Conservation (phyloP, 306 rosid genomes). For the Albizia julibrissin region DNA sequence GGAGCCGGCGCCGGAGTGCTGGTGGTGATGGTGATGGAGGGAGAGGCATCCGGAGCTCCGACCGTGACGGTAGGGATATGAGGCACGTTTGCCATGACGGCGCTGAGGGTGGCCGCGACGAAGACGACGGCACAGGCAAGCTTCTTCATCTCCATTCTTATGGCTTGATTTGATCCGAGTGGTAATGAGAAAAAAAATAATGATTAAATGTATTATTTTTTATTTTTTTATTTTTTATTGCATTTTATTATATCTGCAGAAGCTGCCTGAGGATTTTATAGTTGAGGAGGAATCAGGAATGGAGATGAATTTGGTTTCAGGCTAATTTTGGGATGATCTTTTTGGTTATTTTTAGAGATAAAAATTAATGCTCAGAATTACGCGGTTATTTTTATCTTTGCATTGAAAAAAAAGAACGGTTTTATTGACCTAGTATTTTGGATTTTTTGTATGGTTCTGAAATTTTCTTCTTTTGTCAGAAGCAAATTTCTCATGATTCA, state of each 20-base stretch:
- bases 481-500: background rate
- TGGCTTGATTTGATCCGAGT: background rate
- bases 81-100: constrained; percentile 41
- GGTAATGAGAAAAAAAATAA: background rate
- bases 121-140: constrained; percentile 44
- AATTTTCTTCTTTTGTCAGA: background rate
- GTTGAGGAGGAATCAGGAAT: background rate
- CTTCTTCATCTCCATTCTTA: constrained; percentile 58
- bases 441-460: background rate
- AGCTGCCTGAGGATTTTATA: background rate
- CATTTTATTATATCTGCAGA: background rate
- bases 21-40: background rate
- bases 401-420: background rate
- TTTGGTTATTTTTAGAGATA: background rate
- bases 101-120: constrained; percentile 41
- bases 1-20: constrained; percentile 34
- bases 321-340: background rate
- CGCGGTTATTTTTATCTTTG: background rate
- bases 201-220: background rate
- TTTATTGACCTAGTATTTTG: background rate
- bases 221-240: background rate
- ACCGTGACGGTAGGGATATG: background rate
- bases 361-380: background rate
- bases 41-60: constrained; percentile 6
- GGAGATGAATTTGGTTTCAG: background rate